phyloP scores from a whole-genome alignment of 2,329 filamentous ascomycete species.

The Fusarium goolgardi region DNA sequence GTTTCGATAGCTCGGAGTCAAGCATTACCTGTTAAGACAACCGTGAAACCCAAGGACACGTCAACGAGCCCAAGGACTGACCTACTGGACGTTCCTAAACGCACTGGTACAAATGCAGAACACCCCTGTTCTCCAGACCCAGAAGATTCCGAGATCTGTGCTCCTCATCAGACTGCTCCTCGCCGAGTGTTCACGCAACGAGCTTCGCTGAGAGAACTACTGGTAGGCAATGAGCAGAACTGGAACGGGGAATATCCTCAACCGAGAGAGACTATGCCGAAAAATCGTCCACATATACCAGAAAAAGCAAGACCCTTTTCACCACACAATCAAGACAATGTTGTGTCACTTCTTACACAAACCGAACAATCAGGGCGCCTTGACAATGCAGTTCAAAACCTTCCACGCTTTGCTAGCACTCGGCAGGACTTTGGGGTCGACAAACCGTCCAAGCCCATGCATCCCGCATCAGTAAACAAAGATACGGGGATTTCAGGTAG shows the following conservation, averaged over 20 bases:
- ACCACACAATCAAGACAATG: background rate
- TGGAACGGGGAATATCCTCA: background rate
- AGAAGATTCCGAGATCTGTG: background rate
- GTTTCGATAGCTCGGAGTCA: constrained; percentile 30
- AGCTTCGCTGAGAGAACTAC: constrained; percentile 30
- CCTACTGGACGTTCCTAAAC: background rate
- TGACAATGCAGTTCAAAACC: background rate
- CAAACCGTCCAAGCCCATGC: background rate
- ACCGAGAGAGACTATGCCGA: background rate
- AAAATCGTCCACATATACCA: background rate
- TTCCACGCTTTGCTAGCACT: background rate
- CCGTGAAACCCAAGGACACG: constrained; percentile 12
- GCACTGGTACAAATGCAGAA: constrained; percentile 19
- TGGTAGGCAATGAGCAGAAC: constrained; percentile 32
- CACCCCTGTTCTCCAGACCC: constrained; percentile 34
- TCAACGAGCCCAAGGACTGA: background rate
- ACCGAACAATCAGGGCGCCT: background rate
- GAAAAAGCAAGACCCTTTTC: background rate
- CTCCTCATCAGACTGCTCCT: constrained; percentile 9
- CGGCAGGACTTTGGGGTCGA: background rate
- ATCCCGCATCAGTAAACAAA: background rate
- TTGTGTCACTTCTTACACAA: constrained; percentile 8
- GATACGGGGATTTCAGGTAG: background rate
- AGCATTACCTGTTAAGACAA: constrained; percentile 39
- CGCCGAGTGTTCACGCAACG: constrained; percentile 27